Evolutionary conservation across 768 basidiomycete genomes (phyloP).

Genomic region (Hirschioporus abietinus): DNA sequence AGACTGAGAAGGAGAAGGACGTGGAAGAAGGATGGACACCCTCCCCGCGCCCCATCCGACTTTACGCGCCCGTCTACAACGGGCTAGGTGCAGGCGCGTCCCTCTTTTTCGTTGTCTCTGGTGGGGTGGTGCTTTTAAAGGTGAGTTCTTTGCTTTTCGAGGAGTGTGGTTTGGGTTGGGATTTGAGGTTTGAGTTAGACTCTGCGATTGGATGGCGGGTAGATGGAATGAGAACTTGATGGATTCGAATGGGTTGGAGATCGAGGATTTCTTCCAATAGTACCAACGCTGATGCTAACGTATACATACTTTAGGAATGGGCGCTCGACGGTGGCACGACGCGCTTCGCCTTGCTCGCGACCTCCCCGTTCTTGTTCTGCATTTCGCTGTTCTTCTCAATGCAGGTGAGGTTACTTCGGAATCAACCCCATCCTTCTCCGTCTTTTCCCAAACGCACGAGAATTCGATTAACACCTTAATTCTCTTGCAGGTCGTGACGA

Average conservation of each 20-base stretch:
- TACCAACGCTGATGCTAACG: too few species aligned
- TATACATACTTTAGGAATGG: too few species aligned
- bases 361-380: slow-evolving; percentile 69
- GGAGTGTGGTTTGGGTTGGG: too few species aligned
- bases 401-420: too few species aligned
- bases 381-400: slow-evolving; percentile 43
- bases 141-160: too few species aligned
- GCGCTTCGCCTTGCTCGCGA: slow-evolving; percentile 61
- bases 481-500: slow-evolving; percentile 6
- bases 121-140: not conserved
- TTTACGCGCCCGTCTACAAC: slow-evolving; percentile 33
- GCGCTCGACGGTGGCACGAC: slow-evolving; percentile 45
- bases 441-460: not conserved
- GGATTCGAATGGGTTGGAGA: too few species aligned
- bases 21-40: slow-evolving; percentile 13
- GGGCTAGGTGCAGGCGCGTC: slow-evolving; percentile 19
- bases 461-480: not conserved
- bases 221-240: too few species aligned
- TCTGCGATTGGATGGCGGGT: too few species aligned
- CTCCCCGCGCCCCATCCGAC: slow-evolving; percentile 14
- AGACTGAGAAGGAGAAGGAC: too few species aligned
- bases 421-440: too few species aligned
- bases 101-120: slow-evolving; percentile 9
- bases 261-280: too few species aligned
- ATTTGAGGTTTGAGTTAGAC: too few species aligned